Base-by-base conservation (phyloP, 345 rosid genomes). In the Geranium brycei region DNA sequence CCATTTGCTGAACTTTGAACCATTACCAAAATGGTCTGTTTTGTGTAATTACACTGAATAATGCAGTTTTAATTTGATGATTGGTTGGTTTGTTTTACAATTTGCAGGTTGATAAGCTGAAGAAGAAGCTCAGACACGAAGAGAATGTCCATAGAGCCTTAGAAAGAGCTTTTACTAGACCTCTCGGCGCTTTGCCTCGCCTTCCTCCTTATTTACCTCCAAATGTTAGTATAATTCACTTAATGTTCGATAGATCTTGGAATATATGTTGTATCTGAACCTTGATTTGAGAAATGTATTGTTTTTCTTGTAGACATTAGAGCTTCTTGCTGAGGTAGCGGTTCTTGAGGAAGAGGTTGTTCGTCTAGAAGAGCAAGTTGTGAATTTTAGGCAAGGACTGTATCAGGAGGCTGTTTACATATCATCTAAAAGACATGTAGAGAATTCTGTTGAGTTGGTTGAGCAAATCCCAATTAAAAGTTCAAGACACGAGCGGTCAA, bases 261-360 rank as follows among this genome's bases (percentile, higher is more conserved):
- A 35, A 35, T 7, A 35, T 1, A 35, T 35, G 41, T 35, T 35
- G 41, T 7, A 35, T 35, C 41, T 35, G 41, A 35, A 35, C 10
- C 41, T 35, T 35, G 10, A 35, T 7, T 35, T 4, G 41, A 35
- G 10, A 7, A 35, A 35, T 35, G 41, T 35, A 35, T 35, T 35
- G 41, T 7, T 35, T 4, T 35, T 62, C 18, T 53, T 80, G 65
- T 62, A 93, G 99, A 93, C 92, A 68, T 73, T 91, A 70, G 95
- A 93, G 83, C 90, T 93, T 63, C 91, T 93, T 23, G 99, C 99
- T 66, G 99, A 93, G 78, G 96, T 93, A 56, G 99, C 99, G 65
- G 96, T 93, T 63, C 75, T 93, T 73, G 99, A 93, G 72, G 99
- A 93, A 73, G 99, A 93, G 77, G 87, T 93, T 11, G 97, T 83